These are phyloP conservation scores for Straminergon stramineum DNA, from an alignment of 225 moss, liverwort and hornwort species.

Conservation along the genomic window DNA sequence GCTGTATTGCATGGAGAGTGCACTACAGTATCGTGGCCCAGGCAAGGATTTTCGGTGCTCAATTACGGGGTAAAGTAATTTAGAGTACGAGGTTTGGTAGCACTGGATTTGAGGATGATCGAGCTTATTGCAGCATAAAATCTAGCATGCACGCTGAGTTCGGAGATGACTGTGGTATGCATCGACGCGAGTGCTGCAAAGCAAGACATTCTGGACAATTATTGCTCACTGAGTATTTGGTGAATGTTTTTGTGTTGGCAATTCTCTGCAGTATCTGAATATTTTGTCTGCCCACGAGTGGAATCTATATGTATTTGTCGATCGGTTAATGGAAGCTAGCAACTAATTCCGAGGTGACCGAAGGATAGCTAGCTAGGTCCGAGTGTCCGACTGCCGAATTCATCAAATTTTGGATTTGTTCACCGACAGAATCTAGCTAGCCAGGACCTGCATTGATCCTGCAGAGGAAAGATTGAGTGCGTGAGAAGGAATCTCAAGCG, in stretches of 20 bases:
- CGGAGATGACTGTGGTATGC: background rate
- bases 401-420: background rate
- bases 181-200: background rate
- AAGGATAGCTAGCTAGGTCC: background rate
- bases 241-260: background rate
- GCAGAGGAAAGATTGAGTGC: background rate
- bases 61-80: background rate
- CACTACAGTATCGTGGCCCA: background rate
- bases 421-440: background rate
- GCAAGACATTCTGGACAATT: background rate
- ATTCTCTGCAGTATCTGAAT: background rate
- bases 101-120: background rate
- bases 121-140: background rate
- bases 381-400: background rate
- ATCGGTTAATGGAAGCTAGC: background rate
- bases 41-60: background rate
- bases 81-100: background rate
- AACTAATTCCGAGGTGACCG: background rate
- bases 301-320: background rate
- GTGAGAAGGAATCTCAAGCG: background rate
- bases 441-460: background rate
- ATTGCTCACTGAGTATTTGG: background rate
- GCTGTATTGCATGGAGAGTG: background rate
- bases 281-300: background rate
- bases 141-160: background rate